These are phyloP conservation scores for Ogataea glucozyma DNA, from an alignment of 805 yeast genomes.

Conservation along the genomic window DNA sequence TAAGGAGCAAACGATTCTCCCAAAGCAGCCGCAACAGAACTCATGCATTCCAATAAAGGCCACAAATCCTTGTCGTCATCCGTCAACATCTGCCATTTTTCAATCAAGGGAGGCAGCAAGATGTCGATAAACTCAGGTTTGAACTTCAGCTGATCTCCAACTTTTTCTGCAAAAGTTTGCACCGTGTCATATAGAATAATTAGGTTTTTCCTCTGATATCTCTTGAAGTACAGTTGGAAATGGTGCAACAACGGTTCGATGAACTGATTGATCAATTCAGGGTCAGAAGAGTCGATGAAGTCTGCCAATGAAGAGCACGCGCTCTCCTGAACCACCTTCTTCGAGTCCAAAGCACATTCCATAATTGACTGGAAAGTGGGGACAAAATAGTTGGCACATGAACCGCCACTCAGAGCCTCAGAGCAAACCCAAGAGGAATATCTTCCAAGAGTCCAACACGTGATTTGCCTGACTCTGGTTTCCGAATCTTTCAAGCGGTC, in stretches of 20 bases:
- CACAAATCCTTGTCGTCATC: conserved; percentile 86
- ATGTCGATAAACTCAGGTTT: conserved; percentile 58
- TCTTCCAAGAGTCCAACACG: conserved; percentile 94
- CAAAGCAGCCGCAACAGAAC: conserved; percentile 83
- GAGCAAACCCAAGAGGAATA: conserved; percentile 79
- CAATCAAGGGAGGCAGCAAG: conserved; percentile 78
- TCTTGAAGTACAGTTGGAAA: conserved; percentile 70
- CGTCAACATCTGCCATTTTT: conserved; percentile 71
- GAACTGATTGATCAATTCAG: conserved; percentile 59
- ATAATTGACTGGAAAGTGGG: conserved; percentile 81
- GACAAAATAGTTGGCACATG: conserved; percentile 64
- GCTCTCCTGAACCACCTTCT: conserved; percentile 93
- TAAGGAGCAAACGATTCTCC: conserved; percentile 85
- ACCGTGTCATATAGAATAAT: conserved; percentile 86
- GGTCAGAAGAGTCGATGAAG: conserved; percentile 75
- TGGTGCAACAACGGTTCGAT: conserved; percentile 67
- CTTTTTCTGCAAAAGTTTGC: conserved; percentile 81
- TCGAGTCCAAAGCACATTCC: conserved; percentile 72
- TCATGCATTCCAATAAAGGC: conserved; percentile 92
- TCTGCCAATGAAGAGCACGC: conserved; percentile 87
- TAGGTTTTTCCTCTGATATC: conserved; percentile 81
- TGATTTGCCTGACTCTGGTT: conserved; percentile 85
- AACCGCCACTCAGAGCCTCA: conserved; percentile 62
- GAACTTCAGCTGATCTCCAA: conserved; percentile 54
- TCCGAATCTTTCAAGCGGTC: conserved; percentile 73